Conservation (phyloP, 2,329 filamentous ascomycete species). For the Cladosporium austrohemisphaericum region DNA sequence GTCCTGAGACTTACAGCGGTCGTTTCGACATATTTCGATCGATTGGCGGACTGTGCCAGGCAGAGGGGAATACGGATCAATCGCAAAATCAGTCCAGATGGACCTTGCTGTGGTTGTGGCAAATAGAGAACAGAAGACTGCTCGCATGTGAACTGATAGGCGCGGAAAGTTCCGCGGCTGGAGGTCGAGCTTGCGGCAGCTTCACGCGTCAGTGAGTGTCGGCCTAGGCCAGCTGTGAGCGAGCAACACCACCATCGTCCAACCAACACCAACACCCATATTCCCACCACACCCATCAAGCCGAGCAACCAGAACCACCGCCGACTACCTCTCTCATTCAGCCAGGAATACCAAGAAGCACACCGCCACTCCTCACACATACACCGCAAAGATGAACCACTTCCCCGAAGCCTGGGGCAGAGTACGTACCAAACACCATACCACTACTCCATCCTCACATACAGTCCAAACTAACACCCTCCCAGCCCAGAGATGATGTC, state of each 20-base stretch:
- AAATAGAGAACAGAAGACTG: background rate
- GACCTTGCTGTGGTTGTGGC: too few species aligned
- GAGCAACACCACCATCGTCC: background rate
- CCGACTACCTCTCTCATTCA: too few species aligned
- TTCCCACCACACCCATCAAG: constrained; percentile 1
- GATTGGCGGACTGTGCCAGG: too few species aligned
- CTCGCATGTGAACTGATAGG: background rate
- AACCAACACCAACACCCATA: background rate
- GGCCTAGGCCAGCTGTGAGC: background rate
- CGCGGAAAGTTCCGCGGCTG: background rate
- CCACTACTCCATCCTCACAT: constrained; percentile 22
- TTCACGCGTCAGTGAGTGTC: constrained; percentile 11
- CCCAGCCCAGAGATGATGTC: constrained; percentile 90
- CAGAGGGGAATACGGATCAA: too few species aligned
- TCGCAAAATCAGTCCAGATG: too few species aligned
- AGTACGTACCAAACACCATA: constrained; percentile 42
- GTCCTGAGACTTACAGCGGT: background rate
- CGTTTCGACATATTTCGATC: too few species aligned
- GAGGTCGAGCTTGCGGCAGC: background rate
- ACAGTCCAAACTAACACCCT: constrained; percentile 35
- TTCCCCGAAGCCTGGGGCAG: constrained; percentile 64
- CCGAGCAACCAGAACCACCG: too few species aligned
- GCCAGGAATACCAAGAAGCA: background rate
- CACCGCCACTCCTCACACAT: background rate
- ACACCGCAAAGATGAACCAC: constrained; percentile 55